Conservation (phyloP, 805 yeast species). For the Novakomyces olei region DNA sequence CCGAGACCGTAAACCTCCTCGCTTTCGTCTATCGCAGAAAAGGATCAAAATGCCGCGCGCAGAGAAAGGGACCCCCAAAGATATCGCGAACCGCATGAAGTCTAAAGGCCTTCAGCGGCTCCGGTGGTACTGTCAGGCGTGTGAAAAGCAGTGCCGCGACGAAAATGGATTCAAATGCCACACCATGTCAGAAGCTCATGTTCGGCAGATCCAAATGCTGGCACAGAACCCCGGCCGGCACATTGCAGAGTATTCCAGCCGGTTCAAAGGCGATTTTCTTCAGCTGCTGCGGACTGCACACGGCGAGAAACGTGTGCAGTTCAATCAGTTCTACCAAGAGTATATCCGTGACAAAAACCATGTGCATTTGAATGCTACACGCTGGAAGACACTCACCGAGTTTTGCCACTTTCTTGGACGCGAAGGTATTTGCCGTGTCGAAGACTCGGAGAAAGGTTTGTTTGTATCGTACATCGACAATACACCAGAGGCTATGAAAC, state of each 20-base stretch:
- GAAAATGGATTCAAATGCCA: conserved; percentile 90
- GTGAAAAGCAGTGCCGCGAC: conserved; percentile 85
- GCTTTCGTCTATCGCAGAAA: no score
- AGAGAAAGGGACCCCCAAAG: conserved; percentile 45
- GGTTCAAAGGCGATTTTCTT: conserved; percentile 45
- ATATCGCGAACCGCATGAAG: conserved; percentile 53
- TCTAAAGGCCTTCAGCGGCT: conserved; percentile 70
- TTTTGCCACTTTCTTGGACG: conserved; percentile 42
- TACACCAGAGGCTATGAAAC: conserved; percentile 25
- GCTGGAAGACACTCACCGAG: conserved; percentile 46
- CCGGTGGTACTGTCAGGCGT: conserved; percentile 66
- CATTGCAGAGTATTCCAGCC: conserved; percentile 34
- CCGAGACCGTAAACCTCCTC: no score
- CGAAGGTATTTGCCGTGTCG: conserved; percentile 33
- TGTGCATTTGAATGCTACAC: conserved; percentile 76
- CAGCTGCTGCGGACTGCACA: conserved; percentile 40
- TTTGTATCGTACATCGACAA: conserved; percentile 33
- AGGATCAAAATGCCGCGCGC: conserved; percentile 29
- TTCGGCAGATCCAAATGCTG: conserved; percentile 30
- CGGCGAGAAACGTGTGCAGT: conserved; percentile 59
- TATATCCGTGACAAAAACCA: conserved; percentile 65
- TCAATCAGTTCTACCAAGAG: conserved; percentile 77
- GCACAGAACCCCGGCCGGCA: conserved; percentile 21
- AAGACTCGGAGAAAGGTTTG: conserved; percentile 18
- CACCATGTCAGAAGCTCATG: conserved; percentile 58